Percentiles rank a stretch among this genome's conserved stretches.
phyloP scores from a whole-genome alignment of 2,329 filamentous ascomycete genomes.

The Epichloe glyceriae region DNA sequence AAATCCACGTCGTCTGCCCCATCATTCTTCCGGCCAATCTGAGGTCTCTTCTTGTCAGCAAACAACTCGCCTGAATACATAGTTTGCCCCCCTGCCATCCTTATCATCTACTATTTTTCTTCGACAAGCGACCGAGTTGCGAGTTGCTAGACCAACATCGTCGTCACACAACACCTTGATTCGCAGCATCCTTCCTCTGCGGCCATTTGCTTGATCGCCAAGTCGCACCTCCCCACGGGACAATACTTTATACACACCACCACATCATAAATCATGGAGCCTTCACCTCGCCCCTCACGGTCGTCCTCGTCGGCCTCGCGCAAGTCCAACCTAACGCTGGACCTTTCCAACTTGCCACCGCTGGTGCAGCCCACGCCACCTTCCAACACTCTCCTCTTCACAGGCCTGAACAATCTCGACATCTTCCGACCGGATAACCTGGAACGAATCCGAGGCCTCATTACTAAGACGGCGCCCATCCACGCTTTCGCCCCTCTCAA shows the following conservation, averaged over 20 bases:
- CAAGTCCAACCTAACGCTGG: constrained; percentile 49
- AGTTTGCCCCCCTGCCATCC: not conserved
- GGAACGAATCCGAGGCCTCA: constrained; percentile 57
- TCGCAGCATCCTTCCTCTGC: not conserved
- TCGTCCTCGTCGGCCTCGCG: constrained; percentile 33
- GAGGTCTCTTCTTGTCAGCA: not conserved
- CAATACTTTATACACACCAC: constrained; percentile 3
- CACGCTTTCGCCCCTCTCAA: constrained; percentile 71
- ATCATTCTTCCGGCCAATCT: not conserved
- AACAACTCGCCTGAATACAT: not conserved
- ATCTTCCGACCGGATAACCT: constrained; percentile 66
- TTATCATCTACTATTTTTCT: not conserved
- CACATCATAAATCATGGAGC: constrained; percentile 18
- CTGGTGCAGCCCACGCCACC: constrained; percentile 59
- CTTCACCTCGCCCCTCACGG: constrained; percentile 24
- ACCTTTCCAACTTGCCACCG: constrained; percentile 60
- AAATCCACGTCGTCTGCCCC: not conserved
- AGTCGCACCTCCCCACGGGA: not conserved
- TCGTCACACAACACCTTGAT: not conserved
- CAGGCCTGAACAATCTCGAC: constrained; percentile 59
- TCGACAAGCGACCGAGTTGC: not conserved
- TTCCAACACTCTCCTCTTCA: constrained; percentile 75
- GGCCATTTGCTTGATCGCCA: not conserved
- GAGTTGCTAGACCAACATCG: not conserved
- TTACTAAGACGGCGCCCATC: constrained; percentile 56